Base-by-base conservation (phyloP, 768 basidiomycete species). In the Lepiota brunneoincarnata region DNA sequence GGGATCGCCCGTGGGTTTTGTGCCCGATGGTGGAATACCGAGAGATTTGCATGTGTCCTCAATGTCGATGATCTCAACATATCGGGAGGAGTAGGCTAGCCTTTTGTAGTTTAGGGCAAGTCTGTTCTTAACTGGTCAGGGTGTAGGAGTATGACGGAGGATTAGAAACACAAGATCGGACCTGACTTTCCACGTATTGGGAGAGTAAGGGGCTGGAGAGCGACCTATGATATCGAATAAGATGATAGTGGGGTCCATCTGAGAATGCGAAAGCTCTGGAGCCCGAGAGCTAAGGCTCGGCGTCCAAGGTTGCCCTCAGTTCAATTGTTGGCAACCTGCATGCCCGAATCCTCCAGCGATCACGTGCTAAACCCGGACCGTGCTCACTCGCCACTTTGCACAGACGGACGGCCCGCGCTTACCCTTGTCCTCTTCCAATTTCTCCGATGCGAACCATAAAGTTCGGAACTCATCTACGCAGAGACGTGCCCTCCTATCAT, bases 181-280 rank as follows among this genome's bases (percentile, higher is more conserved):
- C 67, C 67, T 61, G 36, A 68, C 64, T 61, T 60, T 63, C 67
- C 67, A 68, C 3, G 62, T 63, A 45, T 64, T 59, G 4, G 64
- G 64, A 38, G 64, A 66, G 15, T 47, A 47, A 15, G 45, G 45
- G 4, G 49, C 35, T 9, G 39, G 37, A 21, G 45, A 47, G 26
- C 31, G 45, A 14, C 45, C 45, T 20, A 20, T 14, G 34, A 47
- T 47, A 9, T 47, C 45, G 17, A 47, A 34, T 26, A 47, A 31
- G 4, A 31, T 35, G 4, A 47, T 47, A 26, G 34, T 47, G n/a
- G 23, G 14, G 4, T 2, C 21, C 23, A 17, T 28, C 23, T 3
- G 2, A 4, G 23, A 10, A n/a, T 21, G 44, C 15, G 10, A 9
- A 11, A 10, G 31, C 4, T 31, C 31, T 31, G 31, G 2, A 7